Conservation (phyloP, 371 early-diverging fungal species). For the Mortierella sp. region DNA sequence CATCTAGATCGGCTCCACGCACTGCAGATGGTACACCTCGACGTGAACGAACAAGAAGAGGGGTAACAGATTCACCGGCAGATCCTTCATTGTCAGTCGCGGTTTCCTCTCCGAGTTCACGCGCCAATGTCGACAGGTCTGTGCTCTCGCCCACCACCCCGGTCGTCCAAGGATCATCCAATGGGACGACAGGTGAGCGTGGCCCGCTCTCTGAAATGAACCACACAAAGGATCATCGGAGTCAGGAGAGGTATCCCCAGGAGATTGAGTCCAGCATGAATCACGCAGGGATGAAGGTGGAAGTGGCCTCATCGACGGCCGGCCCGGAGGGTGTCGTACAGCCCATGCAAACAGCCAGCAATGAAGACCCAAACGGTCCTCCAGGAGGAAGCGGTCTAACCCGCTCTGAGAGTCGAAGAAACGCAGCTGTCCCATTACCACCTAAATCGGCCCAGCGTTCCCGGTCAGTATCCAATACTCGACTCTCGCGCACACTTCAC, state of each 20-base stretch:
- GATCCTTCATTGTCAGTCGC: conserved; percentile 12
- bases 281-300: conserved; percentile 19
- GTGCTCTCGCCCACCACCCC: conserved; percentile 6
- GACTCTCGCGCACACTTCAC: conserved; percentile 5
- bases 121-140: background rate
- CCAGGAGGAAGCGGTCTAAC: background rate
- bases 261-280: background rate
- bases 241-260: background rate
- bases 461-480: conserved; percentile 34
- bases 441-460: conserved; percentile 51
- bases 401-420: conserved; percentile 38
- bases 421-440: conserved; percentile 36
- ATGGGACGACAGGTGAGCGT: background rate
- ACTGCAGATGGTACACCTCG: conserved; percentile 33
- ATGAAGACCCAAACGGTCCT: background rate
- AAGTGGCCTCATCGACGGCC: background rate
- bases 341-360: background rate
- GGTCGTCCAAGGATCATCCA: background rate
- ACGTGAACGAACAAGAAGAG: conserved; percentile 26
- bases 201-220: background rate
- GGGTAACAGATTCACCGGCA: conserved; percentile 16
- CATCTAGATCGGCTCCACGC: conserved; percentile 25
- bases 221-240: conserved; percentile 4
- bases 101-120: background rate
- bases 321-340: background rate